Percentiles rank a stretch among this genome's conserved stretches.
Conservation (phyloP, 805 yeast species). For the Lachancea cidri region DNA sequence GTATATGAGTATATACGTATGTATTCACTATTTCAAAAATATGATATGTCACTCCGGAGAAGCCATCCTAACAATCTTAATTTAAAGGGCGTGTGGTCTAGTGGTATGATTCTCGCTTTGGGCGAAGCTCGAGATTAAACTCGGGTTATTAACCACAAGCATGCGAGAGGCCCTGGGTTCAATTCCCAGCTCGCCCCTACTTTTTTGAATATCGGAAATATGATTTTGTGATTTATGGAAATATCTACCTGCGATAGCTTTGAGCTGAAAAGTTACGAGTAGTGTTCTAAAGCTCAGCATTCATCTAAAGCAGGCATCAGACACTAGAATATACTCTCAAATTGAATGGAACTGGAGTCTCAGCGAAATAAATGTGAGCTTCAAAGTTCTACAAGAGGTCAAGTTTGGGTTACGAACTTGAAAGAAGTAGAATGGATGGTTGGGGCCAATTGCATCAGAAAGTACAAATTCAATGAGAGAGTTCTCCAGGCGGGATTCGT, state of each 20-base stretch:
- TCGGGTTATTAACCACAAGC: constrained; percentile 15
- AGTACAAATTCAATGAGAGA: constrained; percentile 39
- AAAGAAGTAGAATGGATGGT: constrained; percentile 37
- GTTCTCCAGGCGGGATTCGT: constrained; percentile 61
- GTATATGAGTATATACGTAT: too few relatives aligned
- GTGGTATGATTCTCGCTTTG: constrained; percentile 56
- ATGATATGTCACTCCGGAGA: too few relatives aligned
- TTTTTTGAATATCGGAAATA: constrained; percentile 5
- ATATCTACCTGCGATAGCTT: too few relatives aligned
- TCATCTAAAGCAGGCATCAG: too few relatives aligned
- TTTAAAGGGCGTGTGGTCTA: constrained; percentile 42
- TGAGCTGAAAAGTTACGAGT: too few relatives aligned
- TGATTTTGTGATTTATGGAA: constrained; percentile 2
- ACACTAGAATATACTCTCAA: too few relatives aligned
- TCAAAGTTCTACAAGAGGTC: constrained; percentile 14
- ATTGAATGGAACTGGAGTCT: background rate
- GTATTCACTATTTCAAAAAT: too few relatives aligned
- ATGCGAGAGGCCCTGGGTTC: constrained; percentile 56
- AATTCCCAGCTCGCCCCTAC: constrained; percentile 43
- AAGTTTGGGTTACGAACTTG: constrained; percentile 33
- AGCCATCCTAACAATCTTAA: too few relatives aligned
- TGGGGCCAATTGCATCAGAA: constrained; percentile 18
- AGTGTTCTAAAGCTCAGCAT: too few relatives aligned
- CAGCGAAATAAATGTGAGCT: background rate
- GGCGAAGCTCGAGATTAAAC: constrained; percentile 27